Base-by-base conservation (phyloP, 192 early-diverging fungal species). In the Coemansia sp. region DNA sequence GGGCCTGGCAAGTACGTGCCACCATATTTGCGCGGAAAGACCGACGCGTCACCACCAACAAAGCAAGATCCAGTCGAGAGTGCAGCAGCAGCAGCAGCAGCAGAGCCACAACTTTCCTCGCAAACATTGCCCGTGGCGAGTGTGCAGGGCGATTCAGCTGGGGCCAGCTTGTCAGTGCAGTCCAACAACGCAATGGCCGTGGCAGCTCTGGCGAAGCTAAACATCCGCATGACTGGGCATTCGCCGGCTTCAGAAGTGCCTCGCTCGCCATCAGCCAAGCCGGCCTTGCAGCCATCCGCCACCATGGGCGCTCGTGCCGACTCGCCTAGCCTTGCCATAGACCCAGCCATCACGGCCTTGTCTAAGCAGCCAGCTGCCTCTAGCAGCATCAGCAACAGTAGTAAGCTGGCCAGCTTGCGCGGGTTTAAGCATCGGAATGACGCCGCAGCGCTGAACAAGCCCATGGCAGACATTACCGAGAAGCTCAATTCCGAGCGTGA, bases 1-100 rank as follows among this genome's bases (percentile, higher is more conserved):
- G 84, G 84, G 46, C 84, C 94, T 5, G 94, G 90, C 66, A 93
- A 92, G 71, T 97, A 98, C 51, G 89, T 94, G 44, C 94, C 95
- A 12, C 96, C 96, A 9, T 90, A 88, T 21, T 74, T 91, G 73
- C 89, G 92, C 11, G 63, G 89, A 31, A 83, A 83, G 62, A 23
- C 63, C 2, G 75, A 73, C n/a, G 17, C 42, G 23, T 31, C 68
- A 8, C 11, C 70, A 12, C 38, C 59, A 62, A 29, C 53, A 29
- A 50, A 58, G 64, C 41, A 32, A 36, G 27, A 17, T 31, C 17
- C 59, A 39, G 36, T 10, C 36, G 59, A 61, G 32, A 38, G 59
- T 15, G 32, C 36, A 17, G n/a, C 36, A n/a, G 10, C 36, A 11
- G 10, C 36, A n/a, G 32, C 36, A 17, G n/a, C 36, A 4, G 2